Evolutionary conservation across 768 basidiomycete species (phyloP).

Genomic region (Hygrophorus russula): DNA sequence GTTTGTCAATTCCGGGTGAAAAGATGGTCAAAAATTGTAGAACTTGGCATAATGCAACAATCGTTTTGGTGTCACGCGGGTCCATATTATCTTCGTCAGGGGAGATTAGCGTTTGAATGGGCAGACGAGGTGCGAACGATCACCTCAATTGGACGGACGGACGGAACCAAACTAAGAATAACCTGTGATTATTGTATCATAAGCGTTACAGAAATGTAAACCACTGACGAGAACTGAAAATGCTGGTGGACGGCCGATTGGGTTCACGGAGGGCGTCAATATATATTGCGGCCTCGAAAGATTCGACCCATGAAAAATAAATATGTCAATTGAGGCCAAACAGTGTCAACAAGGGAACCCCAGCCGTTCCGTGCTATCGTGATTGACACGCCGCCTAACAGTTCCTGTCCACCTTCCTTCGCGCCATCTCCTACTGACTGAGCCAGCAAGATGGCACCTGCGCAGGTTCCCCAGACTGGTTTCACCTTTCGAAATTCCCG

Average conservation of each 20-base stretch:
- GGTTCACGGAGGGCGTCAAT: conserved; percentile 54
- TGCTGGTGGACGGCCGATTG: conserved; percentile 55
- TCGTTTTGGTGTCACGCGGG: conserved; percentile 45
- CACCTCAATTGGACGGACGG: conserved; percentile 45
- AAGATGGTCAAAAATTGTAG: conserved; percentile 76
- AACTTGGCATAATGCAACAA: conserved; percentile 83
- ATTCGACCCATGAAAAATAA: conserved; percentile 52
- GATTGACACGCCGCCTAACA: conserved; percentile 71
- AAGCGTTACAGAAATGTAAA: neutral
- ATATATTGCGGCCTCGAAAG: conserved; percentile 71
- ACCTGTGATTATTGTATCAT: conserved; percentile 39
- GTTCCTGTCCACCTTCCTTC: conserved; percentile 82
- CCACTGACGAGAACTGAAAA: conserved; percentile 82
- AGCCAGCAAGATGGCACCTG: conserved; percentile 85
- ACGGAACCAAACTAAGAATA: conserved; percentile 38
- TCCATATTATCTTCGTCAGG: conserved; percentile 26
- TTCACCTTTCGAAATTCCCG: conserved; percentile 58
- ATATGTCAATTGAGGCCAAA: no score
- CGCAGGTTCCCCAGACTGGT: conserved; percentile 93
- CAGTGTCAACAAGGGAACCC: conserved; percentile 37
- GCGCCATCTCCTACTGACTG: conserved; percentile 57
- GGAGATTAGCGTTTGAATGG: conserved; percentile 20
- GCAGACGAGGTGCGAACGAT: conserved; percentile 66
- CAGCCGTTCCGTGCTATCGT: conserved; percentile 83
- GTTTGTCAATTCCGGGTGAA: conserved; percentile 87